Base-by-base conservation (phyloP, 345 rosid species). In the Salix koriyanagi region DNA sequence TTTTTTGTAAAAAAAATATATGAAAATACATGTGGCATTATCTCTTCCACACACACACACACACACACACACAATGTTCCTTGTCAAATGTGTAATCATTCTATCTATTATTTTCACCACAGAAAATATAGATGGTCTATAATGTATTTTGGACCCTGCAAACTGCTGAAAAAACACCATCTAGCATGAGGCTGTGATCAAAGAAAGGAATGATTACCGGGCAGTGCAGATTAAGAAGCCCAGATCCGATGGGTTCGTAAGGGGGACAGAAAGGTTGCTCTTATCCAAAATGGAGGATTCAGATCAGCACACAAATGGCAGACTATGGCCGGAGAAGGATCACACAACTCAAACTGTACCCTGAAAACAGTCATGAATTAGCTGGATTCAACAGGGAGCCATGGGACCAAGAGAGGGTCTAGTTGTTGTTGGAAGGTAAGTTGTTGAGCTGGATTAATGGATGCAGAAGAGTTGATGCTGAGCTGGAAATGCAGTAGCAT, bases 261-360 rank as follows among this genome's bases (percentile, higher is more conserved):
- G 13, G 3, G 50, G n/a, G n/a, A 50, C n/a, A 50, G n/a, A 6
- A 50, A n/a, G 58, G 56, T 50, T 18, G 6, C 34, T 8, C 42
- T 65, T 60, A 69, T 82, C 76, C n/a, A 48, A 64, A 75, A 74
- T 14, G 75, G 73, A 75, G 74, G 86, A 79, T 81, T 58, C 72
- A 73, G 30, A 28, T 28, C 2, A 28, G 30, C 30, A 28, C 30
- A 28, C 30, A 28, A 28, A 28, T 28, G 30, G 30, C 30, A 62
- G n/a, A 2, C 32, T 13, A 69, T 50, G 60, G 74, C 26, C 30
- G 30, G 30, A 56, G 61, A 8, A 8, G 75, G 78, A 23, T 75
- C 74, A 28, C 2, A 21, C 70, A 13, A 21, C 50, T 7, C 76
- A 46, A 11, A 58, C 73, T 44, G 76, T 50, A 36, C 65, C 50